Percentiles rank a stretch among this genome's conserved stretches.
These are phyloP conservation scores for Capsicum pubescens DNA, from an alignment of 257 asterid species.

Conservation along the genomic window DNA sequence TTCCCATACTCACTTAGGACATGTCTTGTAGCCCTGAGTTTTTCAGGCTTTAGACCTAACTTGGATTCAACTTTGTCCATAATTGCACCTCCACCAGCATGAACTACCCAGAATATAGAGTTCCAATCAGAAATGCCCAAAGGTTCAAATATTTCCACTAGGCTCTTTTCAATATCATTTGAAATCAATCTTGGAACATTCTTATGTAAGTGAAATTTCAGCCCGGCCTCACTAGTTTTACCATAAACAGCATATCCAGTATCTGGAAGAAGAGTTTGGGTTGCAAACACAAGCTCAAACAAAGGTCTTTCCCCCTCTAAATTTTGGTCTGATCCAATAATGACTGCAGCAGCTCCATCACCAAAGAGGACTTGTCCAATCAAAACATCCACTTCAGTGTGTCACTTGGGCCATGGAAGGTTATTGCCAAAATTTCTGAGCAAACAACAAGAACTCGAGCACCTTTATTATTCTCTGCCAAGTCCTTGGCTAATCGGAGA, in stretches of 20 bases:
- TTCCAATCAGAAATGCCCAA: constrained; percentile 33
- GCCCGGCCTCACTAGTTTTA: constrained; percentile 21
- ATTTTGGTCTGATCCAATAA: constrained; percentile 32
- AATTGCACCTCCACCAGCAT: constrained; percentile 33
- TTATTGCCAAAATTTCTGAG: too few species aligned
- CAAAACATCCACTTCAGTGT: background rate
- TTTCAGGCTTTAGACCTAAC: constrained; percentile 26
- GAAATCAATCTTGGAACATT: constrained; percentile 29
- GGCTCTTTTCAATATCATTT: constrained; percentile 10
- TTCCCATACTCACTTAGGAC: constrained; percentile 29
- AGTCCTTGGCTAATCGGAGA: constrained; percentile 24
- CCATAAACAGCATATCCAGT: constrained; percentile 8
- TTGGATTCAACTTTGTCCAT: constrained; percentile 32
- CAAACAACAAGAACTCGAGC: background rate
- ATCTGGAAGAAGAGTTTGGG: constrained; percentile 30
- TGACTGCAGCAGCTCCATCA: constrained; percentile 16
- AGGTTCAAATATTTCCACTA: constrained; percentile 23
- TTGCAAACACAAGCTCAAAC: constrained; percentile 25
- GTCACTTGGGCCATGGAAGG: constrained; percentile 32
- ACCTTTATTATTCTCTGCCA: background rate
- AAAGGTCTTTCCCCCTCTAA: constrained; percentile 21
- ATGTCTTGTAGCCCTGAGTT: constrained; percentile 1
- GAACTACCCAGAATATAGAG: constrained; percentile 28
- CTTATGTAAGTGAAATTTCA: background rate
- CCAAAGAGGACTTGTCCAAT: constrained; percentile 24